Evolutionary conservation across 202 grass and related monocot genomes (phyloP).

Genomic region (Bolboschoenoplectus hybrid): DNA sequence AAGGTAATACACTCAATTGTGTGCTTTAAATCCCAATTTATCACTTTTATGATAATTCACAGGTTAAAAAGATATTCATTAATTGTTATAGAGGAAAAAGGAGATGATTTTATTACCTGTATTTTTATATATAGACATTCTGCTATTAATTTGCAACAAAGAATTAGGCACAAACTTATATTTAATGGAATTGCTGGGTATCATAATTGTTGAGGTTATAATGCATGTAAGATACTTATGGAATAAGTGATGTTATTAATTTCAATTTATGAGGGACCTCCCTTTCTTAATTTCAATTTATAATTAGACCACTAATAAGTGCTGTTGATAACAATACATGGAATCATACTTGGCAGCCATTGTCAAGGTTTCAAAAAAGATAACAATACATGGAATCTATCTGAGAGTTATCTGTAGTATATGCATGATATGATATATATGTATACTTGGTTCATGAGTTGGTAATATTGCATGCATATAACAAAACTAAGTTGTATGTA

Average conservation of each 20-base stretch:
- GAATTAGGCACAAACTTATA: background rate
- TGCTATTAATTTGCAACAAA: background rate
- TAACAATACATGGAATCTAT: background rate
- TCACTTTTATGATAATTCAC: background rate
- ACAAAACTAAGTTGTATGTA: background rate
- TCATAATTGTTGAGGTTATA: background rate
- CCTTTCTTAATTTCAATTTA: background rate
- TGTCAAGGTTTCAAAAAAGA: too few relatives aligned
- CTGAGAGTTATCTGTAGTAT: background rate
- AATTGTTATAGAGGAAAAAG: too few relatives aligned
- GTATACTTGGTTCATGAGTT: background rate
- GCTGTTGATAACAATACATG: background rate
- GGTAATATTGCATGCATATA: background rate
- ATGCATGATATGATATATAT: background rate
- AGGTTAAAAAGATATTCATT: background rate
- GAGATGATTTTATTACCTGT: too few relatives aligned
- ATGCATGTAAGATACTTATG: background rate
- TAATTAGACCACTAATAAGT: background rate
- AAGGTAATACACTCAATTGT: constrained; percentile 46
- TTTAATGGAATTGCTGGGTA: background rate
- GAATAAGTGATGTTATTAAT: background rate
- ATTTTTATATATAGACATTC: background rate
- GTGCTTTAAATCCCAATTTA: background rate
- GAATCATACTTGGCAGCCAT: too few relatives aligned
- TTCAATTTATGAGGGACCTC: background rate